These are phyloP conservation scores for Allium sativum DNA, from an alignment of 106 monocot genomes.

Conservation along the genomic window DNA sequence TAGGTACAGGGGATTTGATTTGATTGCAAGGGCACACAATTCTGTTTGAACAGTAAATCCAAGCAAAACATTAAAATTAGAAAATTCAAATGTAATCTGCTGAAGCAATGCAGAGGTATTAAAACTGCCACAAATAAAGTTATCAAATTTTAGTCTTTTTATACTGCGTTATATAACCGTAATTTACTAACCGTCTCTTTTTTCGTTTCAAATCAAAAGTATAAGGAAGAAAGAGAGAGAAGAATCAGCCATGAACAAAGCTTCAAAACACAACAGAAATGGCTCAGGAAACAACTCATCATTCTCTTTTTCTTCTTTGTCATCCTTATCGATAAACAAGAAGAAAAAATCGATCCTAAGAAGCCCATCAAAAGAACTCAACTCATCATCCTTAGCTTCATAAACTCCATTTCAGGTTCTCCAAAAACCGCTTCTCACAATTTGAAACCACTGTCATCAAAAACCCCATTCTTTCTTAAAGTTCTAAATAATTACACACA, in stretches of 20 bases:
- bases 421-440: slow-evolving; percentile 15
- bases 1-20: no score
- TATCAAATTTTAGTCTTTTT: no score
- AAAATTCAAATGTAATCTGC: no score
- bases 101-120: no score
- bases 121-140: no score
- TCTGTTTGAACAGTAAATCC: no score
- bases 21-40: no score
- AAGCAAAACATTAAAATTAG: no score
- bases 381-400: slow-evolving; percentile 17
- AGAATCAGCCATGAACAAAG: slow-evolving; percentile 24
- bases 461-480: no score
- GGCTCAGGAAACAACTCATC: background rate
- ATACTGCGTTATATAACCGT: no score
- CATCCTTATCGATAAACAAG: slow-evolving; percentile 5
- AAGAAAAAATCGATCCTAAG: slow-evolving; percentile 13
- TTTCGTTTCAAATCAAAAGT: background rate
- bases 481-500: no score
- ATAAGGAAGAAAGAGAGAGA: background rate
- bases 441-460: background rate
- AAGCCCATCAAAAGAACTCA: slow-evolving; percentile 32
- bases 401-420: slow-evolving; percentile 18
- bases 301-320: background rate
- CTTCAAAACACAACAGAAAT: slow-evolving; percentile 12
- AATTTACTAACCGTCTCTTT: no score